Evolutionary conservation across 768 basidiomycete genomes (phyloP).

Genomic region (Pleurotus giganteus): DNA sequence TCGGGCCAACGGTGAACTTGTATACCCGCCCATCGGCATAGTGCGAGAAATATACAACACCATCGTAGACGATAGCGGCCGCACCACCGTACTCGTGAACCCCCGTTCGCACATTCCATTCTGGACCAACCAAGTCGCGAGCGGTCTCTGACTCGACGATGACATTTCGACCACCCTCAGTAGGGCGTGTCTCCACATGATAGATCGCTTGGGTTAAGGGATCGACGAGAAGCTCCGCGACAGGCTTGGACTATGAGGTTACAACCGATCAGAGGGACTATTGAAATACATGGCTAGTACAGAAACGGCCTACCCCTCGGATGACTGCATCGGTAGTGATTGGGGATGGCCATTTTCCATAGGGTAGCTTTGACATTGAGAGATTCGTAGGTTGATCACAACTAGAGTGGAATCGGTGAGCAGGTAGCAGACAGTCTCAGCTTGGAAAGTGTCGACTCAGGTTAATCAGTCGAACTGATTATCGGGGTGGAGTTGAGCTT

Average conservation of each 20-base stretch:
- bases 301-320: conserved; percentile 31
- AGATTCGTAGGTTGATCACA: too few relatives aligned
- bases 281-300: not conserved
- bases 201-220: conserved; percentile 9
- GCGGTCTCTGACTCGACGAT: conserved; percentile 40
- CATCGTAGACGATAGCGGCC: conserved; percentile 49
- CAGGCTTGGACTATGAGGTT: conserved; percentile 11
- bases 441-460: too few relatives aligned
- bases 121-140: conserved; percentile 45
- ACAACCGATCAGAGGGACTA: conserved; percentile 14
- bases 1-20: conserved; percentile 21
- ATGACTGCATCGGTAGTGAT: conserved; percentile 48
- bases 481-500: too few relatives aligned
- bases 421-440: not conserved
- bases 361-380: conserved; percentile 28
- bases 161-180: conserved; percentile 27
- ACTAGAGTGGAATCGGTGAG: not conserved
- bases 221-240: conserved; percentile 16
- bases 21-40: conserved; percentile 54
- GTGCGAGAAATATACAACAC: conserved; percentile 59
- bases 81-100: conserved; percentile 78
- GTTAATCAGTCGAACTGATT: too few relatives aligned
- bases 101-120: conserved; percentile 52
- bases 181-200: conserved; percentile 14
- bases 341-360: conserved; percentile 57